Evolutionary conservation across 164 flowering plant species (phyloP).

Genomic region (Kalanchoe fedtschenkoi): DNA sequence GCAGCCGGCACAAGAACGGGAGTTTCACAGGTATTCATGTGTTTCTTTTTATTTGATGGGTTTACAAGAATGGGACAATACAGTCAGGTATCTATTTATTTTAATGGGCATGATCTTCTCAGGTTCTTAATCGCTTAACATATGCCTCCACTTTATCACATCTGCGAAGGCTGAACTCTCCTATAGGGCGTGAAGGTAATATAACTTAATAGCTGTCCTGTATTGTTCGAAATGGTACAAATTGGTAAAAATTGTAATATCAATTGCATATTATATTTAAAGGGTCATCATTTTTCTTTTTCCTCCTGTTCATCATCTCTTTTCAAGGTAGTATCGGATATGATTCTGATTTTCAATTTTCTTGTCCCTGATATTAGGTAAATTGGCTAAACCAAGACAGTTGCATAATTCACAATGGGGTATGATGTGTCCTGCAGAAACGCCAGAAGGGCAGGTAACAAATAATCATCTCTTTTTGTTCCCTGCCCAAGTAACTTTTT

Average conservation of each 20-base stretch:
- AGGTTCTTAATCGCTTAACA: slow-evolving; percentile 94
- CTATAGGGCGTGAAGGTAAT: slow-evolving; percentile 95
- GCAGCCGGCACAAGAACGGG: slow-evolving; percentile 99
- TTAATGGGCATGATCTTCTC: neutral
- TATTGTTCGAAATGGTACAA: neutral
- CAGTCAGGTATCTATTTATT: neutral
- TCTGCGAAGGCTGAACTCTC: slow-evolving; percentile 85
- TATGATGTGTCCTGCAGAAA: slow-evolving; percentile 99
- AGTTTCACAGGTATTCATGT: slow-evolving; percentile 73
- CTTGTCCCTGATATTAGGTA: slow-evolving; percentile 39
- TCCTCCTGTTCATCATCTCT: neutral
- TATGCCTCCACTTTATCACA: slow-evolving; percentile 96
- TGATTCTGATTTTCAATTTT: neutral
- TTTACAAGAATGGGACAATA: too few species aligned
- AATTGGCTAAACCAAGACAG: slow-evolving; percentile 96
- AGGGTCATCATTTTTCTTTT: neutral
- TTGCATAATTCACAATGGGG: slow-evolving; percentile 99
- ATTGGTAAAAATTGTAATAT: too few species aligned
- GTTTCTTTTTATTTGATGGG: neutral
- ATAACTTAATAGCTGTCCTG: neutral
- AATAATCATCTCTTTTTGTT: neutral
- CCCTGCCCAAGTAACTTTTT: neutral
- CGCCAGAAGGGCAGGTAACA: slow-evolving; percentile 93
- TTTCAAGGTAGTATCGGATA: neutral
- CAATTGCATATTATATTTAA: too few species aligned